phyloP scores from a whole-genome alignment of 495 filamentous ascomycete genomes.

The Parathielavia appendiculata region DNA sequence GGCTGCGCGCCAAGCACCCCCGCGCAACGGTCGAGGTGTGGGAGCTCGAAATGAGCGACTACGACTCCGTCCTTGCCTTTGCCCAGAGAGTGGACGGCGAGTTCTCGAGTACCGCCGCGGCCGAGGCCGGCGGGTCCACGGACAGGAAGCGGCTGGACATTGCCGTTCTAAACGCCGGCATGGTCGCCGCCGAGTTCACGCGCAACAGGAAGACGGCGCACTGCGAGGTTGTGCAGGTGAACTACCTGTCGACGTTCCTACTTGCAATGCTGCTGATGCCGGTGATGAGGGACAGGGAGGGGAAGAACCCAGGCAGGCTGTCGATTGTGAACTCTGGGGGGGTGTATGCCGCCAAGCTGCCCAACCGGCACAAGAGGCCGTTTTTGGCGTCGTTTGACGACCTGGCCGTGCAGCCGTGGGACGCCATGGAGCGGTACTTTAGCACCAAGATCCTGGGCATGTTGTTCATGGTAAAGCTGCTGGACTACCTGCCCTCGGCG shows the following conservation, averaged over 20 bases:
- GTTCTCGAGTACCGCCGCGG: slow-evolving; percentile 8
- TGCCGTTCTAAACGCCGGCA: slow-evolving; percentile 51
- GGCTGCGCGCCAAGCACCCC: slow-evolving; percentile 29
- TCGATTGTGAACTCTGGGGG: too few species aligned
- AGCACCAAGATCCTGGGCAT: slow-evolving; percentile 16
- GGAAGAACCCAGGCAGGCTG: too few species aligned
- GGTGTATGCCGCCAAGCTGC: slow-evolving; percentile 28
- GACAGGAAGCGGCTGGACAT: slow-evolving; percentile 42
- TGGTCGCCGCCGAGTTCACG: slow-evolving; percentile 22
- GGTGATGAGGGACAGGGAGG: slow-evolving; percentile 3
- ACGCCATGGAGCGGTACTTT: slow-evolving; percentile 10
- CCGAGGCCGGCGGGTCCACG: too few species aligned
- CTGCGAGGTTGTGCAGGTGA: slow-evolving; percentile 44
- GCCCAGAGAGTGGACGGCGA: slow-evolving; percentile 31
- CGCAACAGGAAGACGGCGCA: slow-evolving; percentile 43
- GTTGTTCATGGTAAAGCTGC: slow-evolving; percentile 40
- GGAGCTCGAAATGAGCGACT: slow-evolving; percentile 47
- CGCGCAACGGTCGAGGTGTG: slow-evolving; percentile 46
- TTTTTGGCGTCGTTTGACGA: slow-evolving; percentile 38
- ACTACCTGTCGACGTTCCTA: slow-evolving; percentile 47
- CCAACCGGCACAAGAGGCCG: slow-evolving; percentile 9
- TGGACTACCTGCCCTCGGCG: slow-evolving; percentile 31
- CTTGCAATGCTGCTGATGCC: slow-evolving; percentile 49
- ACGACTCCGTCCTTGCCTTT: slow-evolving; percentile 45
- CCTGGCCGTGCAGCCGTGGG: background rate